Evolutionary conservation across 2,329 filamentous ascomycete genomes (phyloP), one percentile per base, ranked within the genome.

Genomic region (Botrytis squamosa): DNA sequence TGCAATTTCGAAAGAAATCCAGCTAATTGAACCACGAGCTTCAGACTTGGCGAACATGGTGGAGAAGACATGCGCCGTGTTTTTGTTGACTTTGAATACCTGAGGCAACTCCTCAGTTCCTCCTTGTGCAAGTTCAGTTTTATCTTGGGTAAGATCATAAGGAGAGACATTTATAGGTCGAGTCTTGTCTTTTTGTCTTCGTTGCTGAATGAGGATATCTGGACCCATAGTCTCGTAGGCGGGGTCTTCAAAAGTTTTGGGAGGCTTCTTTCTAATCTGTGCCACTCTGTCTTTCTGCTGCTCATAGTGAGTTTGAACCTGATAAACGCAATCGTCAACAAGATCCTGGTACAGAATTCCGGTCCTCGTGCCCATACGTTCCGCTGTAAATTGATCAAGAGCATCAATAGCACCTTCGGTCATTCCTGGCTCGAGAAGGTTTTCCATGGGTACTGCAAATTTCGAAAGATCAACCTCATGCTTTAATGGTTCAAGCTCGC

Each of bases 101-200:
- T 72, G 0, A 38, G 73, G 3, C 4, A 75, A 55, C 3, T 76
- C 36, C 25, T 10, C 12, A 0, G 60, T n/a, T 70, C 57, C 59
- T 60, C 40, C 25, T 72, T 66, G 60, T 29, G 38, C 1, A 12
- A 20, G 29, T 36, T 42, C 22, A 4, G 76, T 55, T 0, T 49
- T 9, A 0, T 66, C 42, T 6, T 79, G 74, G 9, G 75, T 72
- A 65, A 83, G 81, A 1, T 82, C 80, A 66, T 82, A 83, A 0
- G 78, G 70, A 0, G 82, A 84, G 1, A 82, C 81, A 40, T 83
- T 77, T 0, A 78, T 73, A 5, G 82, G 83, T 0, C 85, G 83
- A 0, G 84, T 86, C 79, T 86, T 87, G 62, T 84, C 80, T 74
- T 86, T 87, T 59, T 83, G 73, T 36, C 77, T 81, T 38, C 82